phyloP scores from a whole-genome alignment of 2,329 filamentous ascomycete species.

The Cladosporium sp. region DNA sequence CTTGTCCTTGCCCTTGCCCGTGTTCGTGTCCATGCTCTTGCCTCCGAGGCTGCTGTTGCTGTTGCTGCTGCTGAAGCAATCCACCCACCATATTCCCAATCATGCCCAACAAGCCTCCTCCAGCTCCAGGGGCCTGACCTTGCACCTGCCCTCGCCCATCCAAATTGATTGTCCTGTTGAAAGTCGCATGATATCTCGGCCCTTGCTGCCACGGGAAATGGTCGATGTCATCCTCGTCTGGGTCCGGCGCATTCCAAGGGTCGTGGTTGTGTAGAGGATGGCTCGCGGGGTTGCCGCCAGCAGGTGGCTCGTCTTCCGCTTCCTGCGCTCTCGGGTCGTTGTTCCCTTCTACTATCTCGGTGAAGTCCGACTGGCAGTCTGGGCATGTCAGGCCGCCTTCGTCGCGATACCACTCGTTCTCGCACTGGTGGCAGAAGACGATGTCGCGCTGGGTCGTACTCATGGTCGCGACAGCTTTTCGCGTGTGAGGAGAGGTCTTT shows the following conservation, averaged over 20 bases:
- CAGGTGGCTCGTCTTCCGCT: constrained; percentile 29
- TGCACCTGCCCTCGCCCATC: constrained; percentile 25
- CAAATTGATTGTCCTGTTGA: constrained; percentile 42
- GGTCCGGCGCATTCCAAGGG: constrained; percentile 52
- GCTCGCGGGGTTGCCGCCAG: constrained; percentile 22
- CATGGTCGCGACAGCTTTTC: not conserved
- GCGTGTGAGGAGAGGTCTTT: not conserved
- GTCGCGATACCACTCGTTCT: constrained; percentile 76
- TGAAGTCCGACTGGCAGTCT: constrained; percentile 73
- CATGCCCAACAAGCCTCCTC: constrained; percentile 43
- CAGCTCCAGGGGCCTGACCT: constrained; percentile 22
- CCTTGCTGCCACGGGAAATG: constrained; percentile 34
- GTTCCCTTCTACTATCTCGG: constrained; percentile 65
- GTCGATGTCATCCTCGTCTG: constrained; percentile 48
- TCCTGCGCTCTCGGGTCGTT: constrained; percentile 15
- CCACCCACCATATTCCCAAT: constrained; percentile 25
- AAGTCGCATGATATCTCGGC: constrained; percentile 37
- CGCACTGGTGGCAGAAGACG: constrained; percentile 82
- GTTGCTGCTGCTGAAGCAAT: constrained; percentile 19
- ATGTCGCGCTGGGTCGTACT: constrained; percentile 55
- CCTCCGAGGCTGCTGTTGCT: constrained; percentile 21
- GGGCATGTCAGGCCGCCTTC: constrained; percentile 72
- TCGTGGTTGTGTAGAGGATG: constrained; percentile 47
- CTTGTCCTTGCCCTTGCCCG: not conserved
- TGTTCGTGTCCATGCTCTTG: constrained; percentile 13